phyloP scores from a whole-genome alignment of 2,329 filamentous ascomycete species.

The Tolypocladium capitatum region DNA sequence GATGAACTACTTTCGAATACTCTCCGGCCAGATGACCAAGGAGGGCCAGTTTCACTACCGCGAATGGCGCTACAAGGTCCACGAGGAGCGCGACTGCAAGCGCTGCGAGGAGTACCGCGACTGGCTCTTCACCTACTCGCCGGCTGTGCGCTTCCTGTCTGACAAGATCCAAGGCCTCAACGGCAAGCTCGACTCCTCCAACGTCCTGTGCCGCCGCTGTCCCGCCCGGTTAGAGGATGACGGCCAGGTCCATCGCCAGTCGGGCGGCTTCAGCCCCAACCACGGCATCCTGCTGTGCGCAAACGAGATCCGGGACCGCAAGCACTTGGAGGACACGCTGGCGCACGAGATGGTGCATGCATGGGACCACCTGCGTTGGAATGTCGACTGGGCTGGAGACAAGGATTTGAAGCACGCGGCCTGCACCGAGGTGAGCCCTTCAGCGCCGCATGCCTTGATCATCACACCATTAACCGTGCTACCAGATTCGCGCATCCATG shows the following conservation, averaged over 20 bases:
- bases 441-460: background rate
- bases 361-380: slow-evolving; percentile 85
- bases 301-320: slow-evolving; percentile 70
- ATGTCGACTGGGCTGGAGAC: slow-evolving; percentile 64
- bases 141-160: slow-evolving; percentile 74
- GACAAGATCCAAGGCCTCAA: slow-evolving; percentile 71
- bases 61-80: slow-evolving; percentile 57
- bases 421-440: slow-evolving; percentile 64
- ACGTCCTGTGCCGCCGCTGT: slow-evolving; percentile 75
- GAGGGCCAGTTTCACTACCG: slow-evolving; percentile 66
- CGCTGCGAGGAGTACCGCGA: slow-evolving; percentile 72
- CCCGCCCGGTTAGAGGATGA: slow-evolving; percentile 41
- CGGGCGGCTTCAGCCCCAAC: slow-evolving; percentile 73
- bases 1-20: slow-evolving; percentile 75
- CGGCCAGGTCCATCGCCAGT: slow-evolving; percentile 49
- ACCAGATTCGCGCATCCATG: slow-evolving; percentile 78
- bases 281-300: slow-evolving; percentile 88
- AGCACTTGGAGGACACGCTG: slow-evolving; percentile 84
- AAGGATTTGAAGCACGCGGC: slow-evolving; percentile 76
- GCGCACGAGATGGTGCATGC: slow-evolving; percentile 98
- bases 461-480: background rate
- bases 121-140: slow-evolving; percentile 74
- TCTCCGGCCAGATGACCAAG: slow-evolving; percentile 57
- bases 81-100: slow-evolving; percentile 66
- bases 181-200: slow-evolving; percentile 57